phyloP scores from a whole-genome alignment of 768 basidiomycete genomes.

The Multifurca ochricompacta region DNA sequence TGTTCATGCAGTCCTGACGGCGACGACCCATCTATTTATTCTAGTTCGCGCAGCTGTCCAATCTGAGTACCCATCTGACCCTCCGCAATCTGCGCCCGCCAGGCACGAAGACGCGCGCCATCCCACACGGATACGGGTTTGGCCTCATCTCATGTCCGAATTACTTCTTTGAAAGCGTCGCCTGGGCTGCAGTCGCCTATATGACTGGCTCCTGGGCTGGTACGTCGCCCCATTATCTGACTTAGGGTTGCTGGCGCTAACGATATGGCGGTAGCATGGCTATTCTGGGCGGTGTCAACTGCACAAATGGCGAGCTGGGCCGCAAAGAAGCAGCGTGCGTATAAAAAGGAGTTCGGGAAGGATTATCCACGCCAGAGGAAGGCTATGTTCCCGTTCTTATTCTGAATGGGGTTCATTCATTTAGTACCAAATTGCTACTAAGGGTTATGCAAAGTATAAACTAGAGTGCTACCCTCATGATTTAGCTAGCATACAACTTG shows the following conservation, averaged over 20 bases:
- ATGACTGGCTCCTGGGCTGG: slow-evolving; percentile 77
- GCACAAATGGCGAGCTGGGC: slow-evolving; percentile 84
- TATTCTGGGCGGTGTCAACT: slow-evolving; percentile 57
- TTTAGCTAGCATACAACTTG: too few relatives aligned
- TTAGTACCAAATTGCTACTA: background rate
- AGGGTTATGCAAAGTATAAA: too few relatives aligned
- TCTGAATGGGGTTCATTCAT: slow-evolving; percentile 26
- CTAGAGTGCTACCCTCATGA: too few relatives aligned
- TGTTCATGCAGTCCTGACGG: background rate
- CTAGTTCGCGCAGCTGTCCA: slow-evolving; percentile 81
- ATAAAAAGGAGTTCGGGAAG: slow-evolving; percentile 91
- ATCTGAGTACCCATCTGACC: slow-evolving; percentile 74
- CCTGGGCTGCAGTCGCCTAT: slow-evolving; percentile 59
- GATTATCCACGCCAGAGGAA: slow-evolving; percentile 70
- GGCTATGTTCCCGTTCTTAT: slow-evolving; percentile 71
- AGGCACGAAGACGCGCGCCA: slow-evolving; percentile 69
- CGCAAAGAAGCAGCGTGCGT: slow-evolving; percentile 77
- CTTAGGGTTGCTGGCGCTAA: background rate
- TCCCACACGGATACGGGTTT: slow-evolving; percentile 93
- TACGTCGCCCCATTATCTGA: slow-evolving; percentile 32
- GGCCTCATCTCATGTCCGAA: slow-evolving; percentile 82
- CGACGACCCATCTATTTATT: background rate
- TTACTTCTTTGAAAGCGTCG: slow-evolving; percentile 85
- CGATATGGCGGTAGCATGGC: slow-evolving; percentile 36
- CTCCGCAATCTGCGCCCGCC: slow-evolving; percentile 78